Percentiles rank a stretch among this genome's conserved stretches.
phyloP scores from a whole-genome alignment of 2,329 filamentous ascomycete species.

The Botryotinia globosa region DNA sequence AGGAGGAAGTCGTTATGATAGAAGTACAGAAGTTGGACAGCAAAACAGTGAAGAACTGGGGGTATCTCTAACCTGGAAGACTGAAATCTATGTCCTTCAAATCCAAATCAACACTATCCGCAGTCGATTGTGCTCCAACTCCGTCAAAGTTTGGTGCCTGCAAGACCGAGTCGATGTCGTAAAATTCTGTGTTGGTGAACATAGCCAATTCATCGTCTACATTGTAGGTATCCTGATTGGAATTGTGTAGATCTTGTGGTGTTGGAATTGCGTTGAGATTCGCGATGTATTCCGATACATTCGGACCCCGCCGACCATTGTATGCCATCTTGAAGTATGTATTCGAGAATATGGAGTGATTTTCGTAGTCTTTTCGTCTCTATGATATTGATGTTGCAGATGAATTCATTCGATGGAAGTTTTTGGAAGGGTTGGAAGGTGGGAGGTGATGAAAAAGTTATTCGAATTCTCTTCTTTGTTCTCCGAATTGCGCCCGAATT shows the following conservation, averaged over 20 bases:
- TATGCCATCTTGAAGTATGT: conserved; percentile 63
- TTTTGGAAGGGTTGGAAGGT: neutral
- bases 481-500: conserved; percentile 14
- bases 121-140: conserved; percentile 16
- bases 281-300: conserved; percentile 86
- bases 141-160: conserved; percentile 39
- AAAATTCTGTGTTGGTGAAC: conserved; percentile 81
- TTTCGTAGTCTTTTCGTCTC: neutral
- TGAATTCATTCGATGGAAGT: neutral
- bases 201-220: conserved; percentile 71
- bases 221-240: conserved; percentile 53
- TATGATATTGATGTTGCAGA: conserved; percentile 2
- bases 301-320: conserved; percentile 74
- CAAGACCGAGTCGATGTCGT: conserved; percentile 69
- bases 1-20: neutral
- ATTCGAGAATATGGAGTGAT: neutral
- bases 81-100: conserved; percentile 27
- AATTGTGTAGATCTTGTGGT: conserved; percentile 57
- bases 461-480: conserved; percentile 15
- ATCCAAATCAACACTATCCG: conserved; percentile 23
- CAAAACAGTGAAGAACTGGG: conserved; percentile 3
- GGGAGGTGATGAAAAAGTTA: neutral
- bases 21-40: neutral
- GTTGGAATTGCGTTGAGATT: conserved; percentile 73
- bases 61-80: conserved; percentile 18